Percentiles rank a stretch among this genome's conserved stretches.
Conservation (phyloP, 306 rosid genomes). For the Trichosanthes cucumerina region DNA sequence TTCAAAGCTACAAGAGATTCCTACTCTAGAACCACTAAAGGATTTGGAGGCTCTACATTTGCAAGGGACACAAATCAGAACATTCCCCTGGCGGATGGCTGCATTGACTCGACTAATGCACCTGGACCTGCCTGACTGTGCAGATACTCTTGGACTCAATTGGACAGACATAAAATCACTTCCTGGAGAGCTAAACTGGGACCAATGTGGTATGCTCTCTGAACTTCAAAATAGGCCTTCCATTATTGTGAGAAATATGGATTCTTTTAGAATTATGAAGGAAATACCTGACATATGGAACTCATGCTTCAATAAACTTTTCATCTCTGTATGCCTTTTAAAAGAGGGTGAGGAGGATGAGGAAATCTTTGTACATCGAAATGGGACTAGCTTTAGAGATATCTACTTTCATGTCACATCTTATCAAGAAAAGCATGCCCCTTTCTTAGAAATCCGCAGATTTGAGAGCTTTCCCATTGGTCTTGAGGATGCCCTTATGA, state of each 20-base stretch:
- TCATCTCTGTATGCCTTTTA: conserved; percentile 10
- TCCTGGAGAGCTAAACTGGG: conserved; percentile 20
- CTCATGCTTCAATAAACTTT: not conserved
- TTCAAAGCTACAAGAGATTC: not conserved
- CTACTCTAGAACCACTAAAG: not conserved
- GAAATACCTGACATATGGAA: conserved; percentile 4
- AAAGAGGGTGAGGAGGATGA: conserved; percentile 1
- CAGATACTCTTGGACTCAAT: not conserved
- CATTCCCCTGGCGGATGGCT: conserved; percentile 13
- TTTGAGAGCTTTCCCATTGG: conserved; percentile 3
- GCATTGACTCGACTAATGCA: conserved; percentile 4
- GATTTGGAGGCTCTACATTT: conserved; percentile 23
- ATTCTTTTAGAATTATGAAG: conserved; percentile 11
- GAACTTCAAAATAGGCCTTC: not conserved
- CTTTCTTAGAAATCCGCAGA: conserved; percentile 3
- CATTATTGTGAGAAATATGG: conserved; percentile 1
- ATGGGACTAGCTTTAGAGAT: not conserved
- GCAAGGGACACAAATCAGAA: conserved; percentile 11
- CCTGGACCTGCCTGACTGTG: conserved; percentile 17
- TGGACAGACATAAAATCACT: conserved; percentile 9
- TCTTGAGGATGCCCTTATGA: conserved; percentile 10
- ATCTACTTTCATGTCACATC: conserved; percentile 7
- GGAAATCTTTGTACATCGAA: not conserved
- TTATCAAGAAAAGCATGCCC: not conserved
- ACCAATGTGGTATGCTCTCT: not conserved